A percentile compares a stretch with the other conserved stretches of the same genome.
Conservation (phyloP, 2,329 filamentous ascomycete genomes). For the Xylaria sp. region DNA sequence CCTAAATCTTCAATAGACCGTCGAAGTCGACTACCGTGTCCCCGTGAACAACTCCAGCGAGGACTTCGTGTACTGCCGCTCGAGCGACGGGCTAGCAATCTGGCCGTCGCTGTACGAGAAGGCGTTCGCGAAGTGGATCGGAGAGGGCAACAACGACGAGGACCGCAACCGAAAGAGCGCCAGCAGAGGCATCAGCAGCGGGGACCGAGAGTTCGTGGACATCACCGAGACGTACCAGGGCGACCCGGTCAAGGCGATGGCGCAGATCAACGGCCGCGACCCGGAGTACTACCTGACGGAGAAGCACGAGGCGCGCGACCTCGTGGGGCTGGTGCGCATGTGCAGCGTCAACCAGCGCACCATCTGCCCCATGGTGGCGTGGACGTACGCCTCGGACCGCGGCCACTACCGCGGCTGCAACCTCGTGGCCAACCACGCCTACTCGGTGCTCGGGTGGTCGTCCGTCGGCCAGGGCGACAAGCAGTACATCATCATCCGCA, state of each 20-base stretch:
- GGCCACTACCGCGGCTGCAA: slow-evolving; percentile 53
- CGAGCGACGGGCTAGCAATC: slow-evolving; percentile 54
- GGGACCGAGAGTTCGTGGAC: slow-evolving; percentile 49
- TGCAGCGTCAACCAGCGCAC: slow-evolving; percentile 56
- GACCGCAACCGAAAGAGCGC: neutral
- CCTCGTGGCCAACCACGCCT: slow-evolving; percentile 58
- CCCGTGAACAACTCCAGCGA: slow-evolving; percentile 57
- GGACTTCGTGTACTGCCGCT: slow-evolving; percentile 55
- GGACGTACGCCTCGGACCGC: slow-evolving; percentile 53
- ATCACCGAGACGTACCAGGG: slow-evolving; percentile 54
- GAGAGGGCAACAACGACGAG: slow-evolving; percentile 33
- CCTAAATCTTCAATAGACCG: slow-evolving; percentile 33
- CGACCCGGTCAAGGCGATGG: slow-evolving; percentile 58
- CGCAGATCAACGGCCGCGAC: slow-evolving; percentile 54
- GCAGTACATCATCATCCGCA: slow-evolving; percentile 56
- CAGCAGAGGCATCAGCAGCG: slow-evolving; percentile 1
- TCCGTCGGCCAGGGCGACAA: slow-evolving; percentile 49
- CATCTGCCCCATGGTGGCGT: slow-evolving; percentile 56
- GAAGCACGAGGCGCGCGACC: slow-evolving; percentile 48
- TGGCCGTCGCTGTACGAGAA: slow-evolving; percentile 61
- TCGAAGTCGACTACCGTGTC: slow-evolving; percentile 57
- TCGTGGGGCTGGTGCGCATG: slow-evolving; percentile 53
- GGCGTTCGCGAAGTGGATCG: slow-evolving; percentile 59
- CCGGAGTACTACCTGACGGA: slow-evolving; percentile 52
- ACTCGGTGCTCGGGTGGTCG: slow-evolving; percentile 55